Evolutionary conservation across 2,329 filamentous ascomycete species (phyloP).

Genomic region (Xylaria sp.): DNA sequence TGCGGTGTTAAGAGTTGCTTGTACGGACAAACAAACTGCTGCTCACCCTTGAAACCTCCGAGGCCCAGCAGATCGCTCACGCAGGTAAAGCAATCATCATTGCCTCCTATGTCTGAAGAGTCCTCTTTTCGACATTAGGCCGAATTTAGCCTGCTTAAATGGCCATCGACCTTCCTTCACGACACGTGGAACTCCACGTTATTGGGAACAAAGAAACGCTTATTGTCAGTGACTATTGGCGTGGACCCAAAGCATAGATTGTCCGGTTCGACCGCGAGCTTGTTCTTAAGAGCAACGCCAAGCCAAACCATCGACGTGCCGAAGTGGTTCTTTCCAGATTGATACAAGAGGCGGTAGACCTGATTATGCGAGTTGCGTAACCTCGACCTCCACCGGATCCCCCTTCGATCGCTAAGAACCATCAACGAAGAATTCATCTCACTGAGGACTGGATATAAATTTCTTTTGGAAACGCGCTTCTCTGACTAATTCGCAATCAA

Average conservation of each 20-base stretch:
- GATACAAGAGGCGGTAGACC: slow-evolving; percentile 22
- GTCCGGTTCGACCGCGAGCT: slow-evolving; percentile 26
- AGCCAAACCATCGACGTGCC: slow-evolving; percentile 29
- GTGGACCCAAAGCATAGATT: slow-evolving; percentile 14
- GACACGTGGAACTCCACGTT: slow-evolving; percentile 13
- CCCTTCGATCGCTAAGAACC: slow-evolving; percentile 19
- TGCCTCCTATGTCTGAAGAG: slow-evolving; percentile 53
- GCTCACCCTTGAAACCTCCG: slow-evolving; percentile 72
- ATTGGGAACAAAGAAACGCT: slow-evolving; percentile 20
- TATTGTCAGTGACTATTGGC: slow-evolving; percentile 31
- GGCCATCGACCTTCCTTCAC: background rate
- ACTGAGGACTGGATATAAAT: slow-evolving; percentile 19
- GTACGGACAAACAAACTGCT: slow-evolving; percentile 73
- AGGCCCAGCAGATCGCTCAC: slow-evolving; percentile 67
- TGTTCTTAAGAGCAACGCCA: slow-evolving; percentile 11
- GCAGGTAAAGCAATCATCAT: slow-evolving; percentile 76
- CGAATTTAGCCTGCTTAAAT: slow-evolving; percentile 16
- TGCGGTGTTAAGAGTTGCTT: slow-evolving; percentile 68
- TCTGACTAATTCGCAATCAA: slow-evolving; percentile 27
- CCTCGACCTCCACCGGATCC: slow-evolving; percentile 20
- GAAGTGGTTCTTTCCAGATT: slow-evolving; percentile 16
- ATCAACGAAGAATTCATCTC: slow-evolving; percentile 6
- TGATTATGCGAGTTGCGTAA: slow-evolving; percentile 36
- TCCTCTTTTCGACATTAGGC: slow-evolving; percentile 15
- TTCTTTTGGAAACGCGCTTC: background rate